Percentiles rank a stretch among this genome's conserved stretches.
Evolutionary conservation across 331 rosid species (phyloP).

Genomic region (Acacia concinna): DNA sequence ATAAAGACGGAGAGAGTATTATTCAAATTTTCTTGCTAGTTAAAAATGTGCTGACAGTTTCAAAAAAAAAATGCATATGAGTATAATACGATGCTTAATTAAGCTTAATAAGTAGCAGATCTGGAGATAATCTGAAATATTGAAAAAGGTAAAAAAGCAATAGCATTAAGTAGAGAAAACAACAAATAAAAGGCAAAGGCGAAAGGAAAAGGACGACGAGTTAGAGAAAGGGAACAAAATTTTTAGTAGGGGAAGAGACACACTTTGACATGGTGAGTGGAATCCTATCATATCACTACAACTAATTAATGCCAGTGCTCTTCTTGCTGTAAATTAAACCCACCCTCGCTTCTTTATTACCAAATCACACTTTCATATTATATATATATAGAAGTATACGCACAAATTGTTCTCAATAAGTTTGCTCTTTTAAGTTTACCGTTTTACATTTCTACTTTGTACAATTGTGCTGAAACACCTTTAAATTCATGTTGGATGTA

Average conservation of each 20-base stretch:
- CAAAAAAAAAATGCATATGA: too few relatives aligned
- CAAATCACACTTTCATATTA: background rate
- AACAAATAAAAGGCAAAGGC: background rate
- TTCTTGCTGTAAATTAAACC: slow-evolving; percentile 27
- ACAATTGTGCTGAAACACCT: too few relatives aligned
- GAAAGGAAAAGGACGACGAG: slow-evolving; percentile 29
- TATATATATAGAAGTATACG: too few relatives aligned
- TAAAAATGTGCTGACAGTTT: too few relatives aligned
- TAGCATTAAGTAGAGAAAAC: background rate
- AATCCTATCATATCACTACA: slow-evolving; percentile 54
- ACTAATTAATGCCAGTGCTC: slow-evolving; percentile 33
- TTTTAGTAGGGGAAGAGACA: slow-evolving; percentile 45
- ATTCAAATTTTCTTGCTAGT: too few relatives aligned
- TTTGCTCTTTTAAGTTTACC: too few relatives aligned
- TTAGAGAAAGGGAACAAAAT: slow-evolving; percentile 45
- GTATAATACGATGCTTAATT: background rate
- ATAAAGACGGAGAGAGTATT: too few relatives aligned
- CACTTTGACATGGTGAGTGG: slow-evolving; percentile 51
- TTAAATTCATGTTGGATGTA: too few relatives aligned
- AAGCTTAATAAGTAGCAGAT: background rate
- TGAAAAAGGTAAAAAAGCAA: background rate
- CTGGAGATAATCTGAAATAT: background rate
- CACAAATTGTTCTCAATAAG: too few relatives aligned
- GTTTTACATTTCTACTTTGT: too few relatives aligned
- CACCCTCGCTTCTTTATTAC: slow-evolving; percentile 1